Evolutionary conservation across 495 filamentous ascomycete species (phyloP), one percentile per base, ranked within the genome.

Genomic region (Lepidopterella palustris): DNA sequence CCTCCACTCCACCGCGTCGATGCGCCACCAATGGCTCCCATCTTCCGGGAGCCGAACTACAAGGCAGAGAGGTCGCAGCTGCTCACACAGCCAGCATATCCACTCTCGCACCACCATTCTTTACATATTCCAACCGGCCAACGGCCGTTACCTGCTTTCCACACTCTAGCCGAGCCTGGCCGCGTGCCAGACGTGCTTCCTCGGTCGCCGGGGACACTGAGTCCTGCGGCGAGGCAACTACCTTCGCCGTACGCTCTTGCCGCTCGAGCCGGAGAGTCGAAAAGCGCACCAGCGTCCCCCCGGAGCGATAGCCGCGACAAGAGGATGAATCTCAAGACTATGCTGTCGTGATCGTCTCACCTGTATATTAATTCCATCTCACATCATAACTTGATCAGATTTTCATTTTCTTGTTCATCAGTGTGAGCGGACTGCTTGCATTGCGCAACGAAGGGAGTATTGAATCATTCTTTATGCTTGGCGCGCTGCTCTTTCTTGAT

Each of bases 261-360:
- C 13, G n/a, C 21, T 10, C 63, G 48, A 47, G 27, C 32, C 9
- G 25, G 1, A 23, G 55, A 66, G 45, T 55, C 63, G 23, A 55
- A 39, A 28, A 66, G 63, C 50, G 63, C 63, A 32, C 63, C 63
- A 47, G 53, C 40, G 15, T 59, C 59, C 29, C 63, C 63, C 0
- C 32, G 25, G 24, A 20, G 20, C 9, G 59, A 53, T 47, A 40
- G 10, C 24, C 55, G 59, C 13, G 63, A 66, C 52, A 59, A 24
- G n/a, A 48, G 63, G 50, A 66, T 66, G 63, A 62, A 59, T 32
- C 49, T 66, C 15, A 26, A 28, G 32, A 20, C 24, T 47, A 56
- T 66, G 23, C 40, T 61, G 5, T 64, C 26, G 29, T 28, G 28
- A 50, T 42, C 18, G 6, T 35, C 6, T 6, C 6, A 35, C 35